These are phyloP conservation scores for Amaranthus cruentus DNA, from an alignment of 148 eudicot species.

Conservation along the genomic window DNA sequence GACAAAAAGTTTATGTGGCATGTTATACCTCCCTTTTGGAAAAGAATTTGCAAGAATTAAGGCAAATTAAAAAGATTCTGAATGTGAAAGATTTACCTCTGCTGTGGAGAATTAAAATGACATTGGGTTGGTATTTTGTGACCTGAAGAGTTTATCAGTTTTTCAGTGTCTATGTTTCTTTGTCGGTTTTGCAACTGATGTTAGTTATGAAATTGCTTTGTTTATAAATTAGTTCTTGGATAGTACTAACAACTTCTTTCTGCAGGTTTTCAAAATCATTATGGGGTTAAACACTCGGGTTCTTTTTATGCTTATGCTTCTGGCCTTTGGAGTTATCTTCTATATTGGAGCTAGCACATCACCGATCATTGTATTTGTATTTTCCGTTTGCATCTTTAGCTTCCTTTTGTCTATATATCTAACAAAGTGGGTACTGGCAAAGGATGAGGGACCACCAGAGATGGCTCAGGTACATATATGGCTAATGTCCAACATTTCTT, in stretches of 20 bases:
- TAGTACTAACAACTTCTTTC: constrained; percentile 24
- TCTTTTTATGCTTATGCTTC: constrained; percentile 64
- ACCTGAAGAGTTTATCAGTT: neutral
- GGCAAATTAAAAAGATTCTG: too few species aligned
- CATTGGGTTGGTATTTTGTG: too few species aligned
- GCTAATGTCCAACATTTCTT: neutral
- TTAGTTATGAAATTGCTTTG: neutral
- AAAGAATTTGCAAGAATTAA: too few species aligned
- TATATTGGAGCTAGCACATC: constrained; percentile 92
- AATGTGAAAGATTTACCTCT: too few species aligned
- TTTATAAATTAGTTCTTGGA: neutral
- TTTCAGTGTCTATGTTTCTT: neutral
- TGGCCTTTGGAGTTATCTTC: constrained; percentile 70
- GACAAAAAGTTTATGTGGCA: too few species aligned
- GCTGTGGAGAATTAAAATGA: too few species aligned
- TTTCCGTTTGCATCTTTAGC: constrained; percentile 82
- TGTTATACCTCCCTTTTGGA: too few species aligned
- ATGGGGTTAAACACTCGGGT: constrained; percentile 80
- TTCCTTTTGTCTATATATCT: constrained; percentile 75
- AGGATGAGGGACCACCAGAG: constrained; percentile 99
- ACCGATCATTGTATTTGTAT: constrained; percentile 82
- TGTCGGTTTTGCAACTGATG: neutral
- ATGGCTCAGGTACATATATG: constrained; percentile 69
- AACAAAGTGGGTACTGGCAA: constrained; percentile 87
- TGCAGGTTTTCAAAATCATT: constrained; percentile 79